phyloP scores from a whole-genome alignment of 1,284 basidiomycete genomes.

The Tilletia walkeri region DNA sequence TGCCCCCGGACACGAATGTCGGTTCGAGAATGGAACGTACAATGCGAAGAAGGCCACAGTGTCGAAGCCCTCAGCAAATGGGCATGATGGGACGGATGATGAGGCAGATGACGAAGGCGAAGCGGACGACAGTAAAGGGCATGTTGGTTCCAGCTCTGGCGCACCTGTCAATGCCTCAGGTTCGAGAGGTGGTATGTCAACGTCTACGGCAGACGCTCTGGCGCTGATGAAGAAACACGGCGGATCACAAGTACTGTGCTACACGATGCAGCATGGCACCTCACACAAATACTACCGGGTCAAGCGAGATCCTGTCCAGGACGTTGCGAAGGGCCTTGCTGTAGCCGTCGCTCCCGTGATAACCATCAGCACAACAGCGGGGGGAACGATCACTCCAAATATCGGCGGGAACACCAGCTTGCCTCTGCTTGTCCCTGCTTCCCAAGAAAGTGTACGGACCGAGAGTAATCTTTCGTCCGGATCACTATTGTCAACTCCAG shows the following conservation, averaged over 20 bases:
- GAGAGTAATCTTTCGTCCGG: not conserved
- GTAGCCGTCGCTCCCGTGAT: not conserved
- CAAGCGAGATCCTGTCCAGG: not conserved
- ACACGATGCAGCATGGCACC: not conserved
- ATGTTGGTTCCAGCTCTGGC: not conserved
- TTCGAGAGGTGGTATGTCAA: too few relatives aligned
- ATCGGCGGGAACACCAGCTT: not conserved
- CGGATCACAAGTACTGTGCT: not conserved
- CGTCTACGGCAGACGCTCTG: not conserved
- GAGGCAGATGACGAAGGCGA: not conserved
- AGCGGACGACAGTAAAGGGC: not conserved
- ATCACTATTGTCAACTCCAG: not conserved
- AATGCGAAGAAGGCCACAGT: slow-evolving; percentile 18
- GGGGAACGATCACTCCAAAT: not conserved
- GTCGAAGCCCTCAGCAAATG: too few relatives aligned
- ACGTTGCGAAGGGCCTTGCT: not conserved
- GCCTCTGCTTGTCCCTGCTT: not conserved
- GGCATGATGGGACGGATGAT: not conserved
- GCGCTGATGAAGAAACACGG: slow-evolving; percentile 15
- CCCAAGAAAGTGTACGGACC: not conserved
- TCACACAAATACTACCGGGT: slow-evolving; percentile 11
- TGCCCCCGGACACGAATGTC: slow-evolving; percentile 49
- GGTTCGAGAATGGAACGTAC: slow-evolving; percentile 50
- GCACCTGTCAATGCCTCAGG: not conserved
- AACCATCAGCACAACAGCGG: too few relatives aligned